Evolutionary conservation across 2,329 filamentous ascomycete genomes (phyloP).

Genomic region (Cordyceps cicadae): DNA sequence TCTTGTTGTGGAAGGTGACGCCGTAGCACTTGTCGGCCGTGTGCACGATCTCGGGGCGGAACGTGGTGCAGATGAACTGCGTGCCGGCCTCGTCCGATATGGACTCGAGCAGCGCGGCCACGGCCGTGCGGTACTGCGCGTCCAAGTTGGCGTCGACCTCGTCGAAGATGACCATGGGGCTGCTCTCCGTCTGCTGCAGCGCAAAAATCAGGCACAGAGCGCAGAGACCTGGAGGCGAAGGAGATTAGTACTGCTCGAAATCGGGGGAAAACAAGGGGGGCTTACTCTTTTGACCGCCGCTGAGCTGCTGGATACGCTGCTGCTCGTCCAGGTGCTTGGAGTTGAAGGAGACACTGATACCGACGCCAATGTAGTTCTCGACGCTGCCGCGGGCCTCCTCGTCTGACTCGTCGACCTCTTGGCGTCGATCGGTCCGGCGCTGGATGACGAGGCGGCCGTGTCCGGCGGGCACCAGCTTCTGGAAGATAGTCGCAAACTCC

Average conservation of each 20-base stretch:
- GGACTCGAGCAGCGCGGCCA: conserved; percentile 77
- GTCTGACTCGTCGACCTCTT: conserved; percentile 52
- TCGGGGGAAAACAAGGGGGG: conserved; percentile 15
- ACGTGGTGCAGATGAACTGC: conserved; percentile 97
- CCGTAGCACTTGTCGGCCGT: conserved; percentile 98
- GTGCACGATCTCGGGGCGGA: conserved; percentile 90
- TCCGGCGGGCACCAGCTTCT: conserved; percentile 88
- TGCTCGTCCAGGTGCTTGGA: conserved; percentile 92
- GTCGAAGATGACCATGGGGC: conserved; percentile 98
- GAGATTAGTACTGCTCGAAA: not conserved
- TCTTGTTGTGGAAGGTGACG: conserved; percentile 89
- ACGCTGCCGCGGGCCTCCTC: conserved; percentile 64
- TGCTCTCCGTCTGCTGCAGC: conserved; percentile 95
- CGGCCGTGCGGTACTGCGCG: conserved; percentile 93
- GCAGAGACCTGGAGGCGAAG: conserved; percentile 60
- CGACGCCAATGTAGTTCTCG: conserved; percentile 93
- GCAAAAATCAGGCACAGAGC: conserved; percentile 97
- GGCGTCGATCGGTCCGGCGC: conserved; percentile 68
- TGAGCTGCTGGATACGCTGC: conserved; percentile 93
- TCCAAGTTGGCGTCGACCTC: conserved; percentile 98
- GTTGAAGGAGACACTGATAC: conserved; percentile 97
- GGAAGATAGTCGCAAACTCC: conserved; percentile 88
- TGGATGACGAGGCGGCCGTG: conserved; percentile 90
- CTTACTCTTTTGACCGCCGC: conserved; percentile 94
- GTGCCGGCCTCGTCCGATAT: conserved; percentile 60